Evolutionary conservation across 2,329 filamentous ascomycete species (phyloP), one percentile per base, ranked within the genome.

Genomic region (Seiridium cupressi): DNA sequence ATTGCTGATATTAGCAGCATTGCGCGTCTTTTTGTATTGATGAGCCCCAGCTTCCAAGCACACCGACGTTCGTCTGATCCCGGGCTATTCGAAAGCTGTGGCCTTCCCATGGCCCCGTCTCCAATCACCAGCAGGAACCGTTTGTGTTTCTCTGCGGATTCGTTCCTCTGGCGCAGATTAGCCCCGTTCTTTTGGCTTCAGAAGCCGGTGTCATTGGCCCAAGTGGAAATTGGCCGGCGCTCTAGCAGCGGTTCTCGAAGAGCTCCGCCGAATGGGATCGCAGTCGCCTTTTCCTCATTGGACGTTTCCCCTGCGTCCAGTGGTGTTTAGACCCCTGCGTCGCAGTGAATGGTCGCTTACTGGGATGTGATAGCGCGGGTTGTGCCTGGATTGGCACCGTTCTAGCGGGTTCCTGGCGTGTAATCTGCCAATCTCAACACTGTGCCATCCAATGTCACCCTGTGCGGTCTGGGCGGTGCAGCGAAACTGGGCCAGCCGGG

Each of bases 231-330:
- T 58, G 56, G 44, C 56, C 36, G 40, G 44, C 34, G 44, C 56
- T 47, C 18, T 58, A 55, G 56, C 51, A 55, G 44, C 60, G 56
- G 47, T 58, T 51, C 60, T 55, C 57, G 48, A 53, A 55, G 18
- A 58, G 49, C 56, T 59, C 44, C 44, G 59, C 3, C 69, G 60
- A 70, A 69, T 69, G 64, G 69, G 61, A 67, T 44, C 40, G 47
- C 68, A 57, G 68, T 67, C 18, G 65, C 67, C 67, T 68, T 62
- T 60, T 61, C 51, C 36, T 40, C 26, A 47, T 40, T 55, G 46
- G 13, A n/a, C 35, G 35, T 35, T 53, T 18, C 38, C 46, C 55
- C 46, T 46, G 35, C 55, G 13, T 46, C 32, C 49, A 13, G n/a
- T 31, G 31, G 49, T 31, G 49, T 51, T n/a, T 32, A 26, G 49